Evolutionary conservation across 768 basidiomycete species (phyloP).

Genomic region (Rhodotorula babjevae): DNA sequence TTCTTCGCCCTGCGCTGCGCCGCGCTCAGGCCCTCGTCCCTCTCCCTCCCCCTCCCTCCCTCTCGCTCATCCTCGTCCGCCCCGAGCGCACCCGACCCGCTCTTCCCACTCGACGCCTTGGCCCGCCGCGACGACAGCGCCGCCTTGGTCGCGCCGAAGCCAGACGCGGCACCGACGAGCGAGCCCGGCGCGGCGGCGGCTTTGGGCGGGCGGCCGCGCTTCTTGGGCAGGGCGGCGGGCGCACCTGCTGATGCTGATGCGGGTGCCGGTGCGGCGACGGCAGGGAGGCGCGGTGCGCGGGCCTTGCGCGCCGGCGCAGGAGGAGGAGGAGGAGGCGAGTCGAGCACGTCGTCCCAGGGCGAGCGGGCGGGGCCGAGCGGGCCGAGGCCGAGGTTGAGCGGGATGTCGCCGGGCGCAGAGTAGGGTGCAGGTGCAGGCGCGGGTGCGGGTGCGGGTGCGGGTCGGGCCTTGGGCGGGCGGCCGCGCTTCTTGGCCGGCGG

Average conservation of each 20-base stretch:
- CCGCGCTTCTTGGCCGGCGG: background rate
- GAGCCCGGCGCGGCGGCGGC: background rate
- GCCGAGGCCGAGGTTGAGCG: too few relatives aligned
- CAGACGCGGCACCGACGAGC: background rate
- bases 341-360: background rate
- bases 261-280: too few relatives aligned
- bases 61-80: background rate
- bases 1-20: background rate
- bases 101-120: too few relatives aligned
- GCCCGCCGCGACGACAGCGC: background rate
- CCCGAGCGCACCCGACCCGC: too few relatives aligned
- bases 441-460: too few relatives aligned
- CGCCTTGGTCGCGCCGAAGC: constrained; percentile 11
- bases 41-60: background rate
- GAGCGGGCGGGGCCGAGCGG: constrained; percentile 41
- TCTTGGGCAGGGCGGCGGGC: background rate
- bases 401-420: too few relatives aligned
- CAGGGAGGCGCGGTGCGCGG: too few relatives aligned
- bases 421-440: too few relatives aligned
- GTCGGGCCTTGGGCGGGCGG: background rate
- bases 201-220: background rate
- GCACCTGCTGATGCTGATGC: too few relatives aligned
- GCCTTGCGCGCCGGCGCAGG: too few relatives aligned
- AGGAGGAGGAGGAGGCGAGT: background rate
- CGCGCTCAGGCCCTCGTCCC: background rate